These are phyloP conservation scores for Aspergillus sclerotioniger DNA, from an alignment of 495 filamentous ascomycete genomes.

Conservation along the genomic window DNA sequence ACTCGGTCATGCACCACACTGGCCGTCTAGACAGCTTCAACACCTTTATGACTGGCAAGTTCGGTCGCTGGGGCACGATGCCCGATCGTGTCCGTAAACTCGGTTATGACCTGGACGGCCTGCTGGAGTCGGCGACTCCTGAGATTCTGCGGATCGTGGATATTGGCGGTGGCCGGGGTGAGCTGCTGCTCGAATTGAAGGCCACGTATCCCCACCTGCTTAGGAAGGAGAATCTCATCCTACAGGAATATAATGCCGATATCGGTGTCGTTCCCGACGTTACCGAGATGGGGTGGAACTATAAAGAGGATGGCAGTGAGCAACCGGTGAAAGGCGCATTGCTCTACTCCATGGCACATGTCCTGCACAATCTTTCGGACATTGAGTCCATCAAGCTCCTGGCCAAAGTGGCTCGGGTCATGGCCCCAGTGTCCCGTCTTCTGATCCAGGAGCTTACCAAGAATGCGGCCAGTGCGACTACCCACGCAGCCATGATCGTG, in stretches of 20 bases:
- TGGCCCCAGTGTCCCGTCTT: constrained; percentile 45
- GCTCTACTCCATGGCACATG: constrained; percentile 43
- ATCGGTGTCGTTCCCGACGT: constrained; percentile 28
- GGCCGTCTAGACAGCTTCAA: constrained; percentile 45
- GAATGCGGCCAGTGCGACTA: constrained; percentile 30
- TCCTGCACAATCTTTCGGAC: constrained; percentile 45
- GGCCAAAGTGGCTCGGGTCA: constrained; percentile 41
- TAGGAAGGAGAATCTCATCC: constrained; percentile 30
- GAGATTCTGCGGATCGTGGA: constrained; percentile 46
- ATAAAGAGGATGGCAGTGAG: constrained; percentile 24
- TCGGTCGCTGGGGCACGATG: constrained; percentile 30
- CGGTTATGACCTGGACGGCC: constrained; percentile 30
- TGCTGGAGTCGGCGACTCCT: constrained; percentile 4
- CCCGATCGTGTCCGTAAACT: constrained; percentile 26
- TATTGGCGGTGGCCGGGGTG: constrained; percentile 53
- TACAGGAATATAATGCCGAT: constrained; percentile 46
- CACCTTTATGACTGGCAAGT: constrained; percentile 42
- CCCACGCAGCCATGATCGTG: constrained; percentile 39
- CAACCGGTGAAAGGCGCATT: constrained; percentile 39
- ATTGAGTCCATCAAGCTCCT: constrained; percentile 36
- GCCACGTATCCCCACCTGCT: constrained; percentile 36
- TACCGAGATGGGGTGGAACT: constrained; percentile 36
- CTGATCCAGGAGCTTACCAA: constrained; percentile 44
- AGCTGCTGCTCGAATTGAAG: constrained; percentile 48
- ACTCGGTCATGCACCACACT: constrained; percentile 37